Percentiles rank a stretch among this genome's conserved stretches.
phyloP scores from a whole-genome alignment of 2,329 filamentous ascomycete species.

The Epichloe scottii region DNA sequence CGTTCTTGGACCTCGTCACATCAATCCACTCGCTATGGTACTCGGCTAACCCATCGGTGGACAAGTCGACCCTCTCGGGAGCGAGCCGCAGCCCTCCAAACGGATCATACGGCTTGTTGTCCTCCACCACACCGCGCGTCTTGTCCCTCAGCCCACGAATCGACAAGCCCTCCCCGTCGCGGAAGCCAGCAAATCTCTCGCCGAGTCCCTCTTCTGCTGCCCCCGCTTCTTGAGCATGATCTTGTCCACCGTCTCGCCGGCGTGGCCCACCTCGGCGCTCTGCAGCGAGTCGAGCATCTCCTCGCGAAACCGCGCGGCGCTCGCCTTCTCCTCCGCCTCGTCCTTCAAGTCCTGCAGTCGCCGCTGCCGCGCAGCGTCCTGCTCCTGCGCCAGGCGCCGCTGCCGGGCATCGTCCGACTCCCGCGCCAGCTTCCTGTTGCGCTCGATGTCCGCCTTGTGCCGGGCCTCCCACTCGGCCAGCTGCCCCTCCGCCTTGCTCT shows the following conservation, averaged over 20 bases:
- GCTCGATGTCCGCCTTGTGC: constrained; percentile 57
- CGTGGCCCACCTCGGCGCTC: constrained; percentile 44
- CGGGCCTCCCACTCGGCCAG: constrained; percentile 54
- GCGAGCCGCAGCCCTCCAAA: constrained; percentile 64
- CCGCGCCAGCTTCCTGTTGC: constrained; percentile 41
- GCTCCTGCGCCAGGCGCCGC: constrained; percentile 48
- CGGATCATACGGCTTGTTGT: constrained; percentile 73
- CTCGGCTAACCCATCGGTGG: constrained; percentile 33
- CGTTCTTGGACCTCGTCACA: constrained; percentile 48
- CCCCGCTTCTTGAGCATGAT: constrained; percentile 64
- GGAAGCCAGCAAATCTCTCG: constrained; percentile 21
- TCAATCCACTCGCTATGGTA: constrained; percentile 71
- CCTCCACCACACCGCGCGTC: constrained; percentile 24
- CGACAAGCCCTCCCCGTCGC: constrained; percentile 29
- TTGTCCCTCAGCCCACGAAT: constrained; percentile 72
- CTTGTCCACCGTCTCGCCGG: constrained; percentile 44
- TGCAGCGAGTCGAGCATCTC: constrained; percentile 61
- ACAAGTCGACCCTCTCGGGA: constrained; percentile 55
- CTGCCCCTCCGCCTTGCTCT: constrained; percentile 30
- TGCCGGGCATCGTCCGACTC: constrained; percentile 42
- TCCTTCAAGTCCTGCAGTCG: constrained; percentile 52
- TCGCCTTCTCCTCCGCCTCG: constrained; percentile 56
- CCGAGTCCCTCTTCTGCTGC: constrained; percentile 29
- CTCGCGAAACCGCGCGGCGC: constrained; percentile 49
- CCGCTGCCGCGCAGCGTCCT: constrained; percentile 48